Base-by-base conservation (phyloP, 768 basidiomycete species). In the Asterophora parasitica region DNA sequence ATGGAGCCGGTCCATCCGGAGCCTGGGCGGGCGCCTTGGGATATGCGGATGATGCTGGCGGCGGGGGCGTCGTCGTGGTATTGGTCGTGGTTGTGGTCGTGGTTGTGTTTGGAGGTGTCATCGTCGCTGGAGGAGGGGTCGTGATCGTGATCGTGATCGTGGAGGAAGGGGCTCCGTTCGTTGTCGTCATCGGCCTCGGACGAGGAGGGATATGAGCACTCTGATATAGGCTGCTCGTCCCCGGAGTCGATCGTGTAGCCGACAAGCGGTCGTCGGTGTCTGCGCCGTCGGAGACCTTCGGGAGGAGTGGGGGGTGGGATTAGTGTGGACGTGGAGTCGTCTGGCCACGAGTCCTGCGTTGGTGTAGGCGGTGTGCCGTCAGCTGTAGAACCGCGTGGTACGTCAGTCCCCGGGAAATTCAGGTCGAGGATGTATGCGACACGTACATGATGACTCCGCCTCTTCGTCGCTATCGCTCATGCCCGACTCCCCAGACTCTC, bases 161-260 rank as follows among this genome's bases (percentile, higher is more conserved):
- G 53, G 30, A 52, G 55, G 17, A 54, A 60, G 11, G 59, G 59
- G 23, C 44, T 60, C 26, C 45, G 37, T n/a, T 62, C 58, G 3
- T 57, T 58, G 2, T 16, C 19, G 3, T 55, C 55, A 1, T 57
- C 63, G 20, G 63, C 63, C 4, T 49, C 56, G 5, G 5, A 56
- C 66, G 44, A 49, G 60, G 1, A 55, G 44, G 23, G 3, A 23
- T 3, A 23, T 6, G 23, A 23, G 6, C 6, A 23, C 23, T 23
- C 23, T 6, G 23, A 23, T 23, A 3, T 6, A 3, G 23, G 23
- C 23, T 23, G 23, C 36, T 69, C 71, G 31, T 70, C 70, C 48
- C 76, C 78, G 1, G 76, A 72, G 53, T 71, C 64, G 36, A 77
- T 56, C 2, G 49, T 42, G 53, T 76, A 79, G 2, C 72, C 73